Evolutionary conservation across 2,329 filamentous ascomycete species (phyloP).

Genomic region (Colletotrichum aenigma): DNA sequence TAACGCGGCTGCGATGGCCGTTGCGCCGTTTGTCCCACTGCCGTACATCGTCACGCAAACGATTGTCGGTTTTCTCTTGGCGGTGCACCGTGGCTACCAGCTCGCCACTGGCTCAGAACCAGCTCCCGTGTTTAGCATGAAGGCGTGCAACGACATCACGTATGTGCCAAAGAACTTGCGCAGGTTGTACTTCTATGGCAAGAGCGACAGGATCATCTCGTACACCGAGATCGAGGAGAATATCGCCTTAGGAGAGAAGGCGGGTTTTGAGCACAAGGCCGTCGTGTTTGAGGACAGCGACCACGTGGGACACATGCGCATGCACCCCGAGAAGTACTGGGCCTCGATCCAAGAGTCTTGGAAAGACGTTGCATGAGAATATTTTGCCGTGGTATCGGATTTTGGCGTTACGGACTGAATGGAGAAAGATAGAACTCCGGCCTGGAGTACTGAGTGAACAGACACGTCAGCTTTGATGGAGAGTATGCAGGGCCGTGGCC

Average conservation of each 20-base stretch:
- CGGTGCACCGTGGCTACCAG: constrained; percentile 36
- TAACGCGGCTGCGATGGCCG: constrained; percentile 56
- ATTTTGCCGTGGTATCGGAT: neutral
- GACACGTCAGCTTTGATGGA: neutral
- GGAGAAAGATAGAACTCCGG: neutral
- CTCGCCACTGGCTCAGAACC: constrained; percentile 41
- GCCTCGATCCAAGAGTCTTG: constrained; percentile 37
- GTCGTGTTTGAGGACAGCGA: constrained; percentile 61
- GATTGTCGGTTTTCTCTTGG: constrained; percentile 50
- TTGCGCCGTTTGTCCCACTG: constrained; percentile 51
- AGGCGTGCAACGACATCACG: neutral
- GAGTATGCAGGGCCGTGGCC: neutral
- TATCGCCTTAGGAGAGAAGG: constrained; percentile 47
- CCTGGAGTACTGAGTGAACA: neutral
- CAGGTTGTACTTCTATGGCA: constrained; percentile 63
- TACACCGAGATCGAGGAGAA: constrained; percentile 61
- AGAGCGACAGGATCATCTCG: constrained; percentile 59
- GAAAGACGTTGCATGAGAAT: constrained; percentile 17
- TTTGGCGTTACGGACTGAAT: neutral
- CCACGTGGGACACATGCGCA: constrained; percentile 66
- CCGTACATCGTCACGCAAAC: constrained; percentile 51
- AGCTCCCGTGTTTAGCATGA: constrained; percentile 33
- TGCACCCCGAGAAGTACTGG: constrained; percentile 65
- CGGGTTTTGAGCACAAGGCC: constrained; percentile 53
- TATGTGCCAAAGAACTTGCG: constrained; percentile 40